A percentile compares a stretch with the other conserved stretches of the same genome.
Evolutionary conservation across 2,329 filamentous ascomycete genomes (phyloP).

Genomic region (Rutstroemia sydowiana): DNA sequence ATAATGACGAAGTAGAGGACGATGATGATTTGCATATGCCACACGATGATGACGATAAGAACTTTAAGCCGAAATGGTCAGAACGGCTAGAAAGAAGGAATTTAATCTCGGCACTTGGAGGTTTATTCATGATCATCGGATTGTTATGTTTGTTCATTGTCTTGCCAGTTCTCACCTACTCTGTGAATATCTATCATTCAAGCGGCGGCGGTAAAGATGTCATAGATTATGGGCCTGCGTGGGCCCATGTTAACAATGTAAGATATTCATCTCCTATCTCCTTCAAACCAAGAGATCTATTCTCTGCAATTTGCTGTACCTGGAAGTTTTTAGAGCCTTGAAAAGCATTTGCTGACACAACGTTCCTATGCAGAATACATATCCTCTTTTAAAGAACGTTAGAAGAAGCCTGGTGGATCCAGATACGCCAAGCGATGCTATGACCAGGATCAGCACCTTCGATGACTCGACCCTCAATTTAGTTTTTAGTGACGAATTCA

Average conservation of each 20-base stretch:
- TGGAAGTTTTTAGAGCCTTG: neutral
- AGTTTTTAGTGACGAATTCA: conserved; percentile 52
- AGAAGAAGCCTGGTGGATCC: conserved; percentile 43
- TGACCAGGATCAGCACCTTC: conserved; percentile 36
- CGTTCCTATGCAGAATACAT: conserved; percentile 26
- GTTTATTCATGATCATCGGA: conserved; percentile 39
- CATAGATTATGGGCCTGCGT: conserved; percentile 24
- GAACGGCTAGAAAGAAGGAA: conserved; percentile 39
- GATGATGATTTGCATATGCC: conserved; percentile 50
- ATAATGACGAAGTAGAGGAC: conserved; percentile 42
- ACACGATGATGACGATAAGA: conserved; percentile 39
- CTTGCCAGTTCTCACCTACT: conserved; percentile 41
- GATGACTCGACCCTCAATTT: conserved; percentile 39
- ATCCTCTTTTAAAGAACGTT: conserved; percentile 41
- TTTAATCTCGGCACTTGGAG: conserved; percentile 32
- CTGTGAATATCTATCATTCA: conserved; percentile 19
- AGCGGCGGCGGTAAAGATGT: neutral
- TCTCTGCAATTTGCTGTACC: neutral
- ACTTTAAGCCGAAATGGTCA: conserved; percentile 33
- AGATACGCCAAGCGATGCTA: conserved; percentile 40
- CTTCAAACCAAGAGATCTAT: neutral
- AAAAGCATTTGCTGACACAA: neutral
- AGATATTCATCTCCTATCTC: neutral
- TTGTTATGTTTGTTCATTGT: conserved; percentile 43
- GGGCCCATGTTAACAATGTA: conserved; percentile 40